Percentiles rank a stretch among this genome's conserved stretches.
Conservation (phyloP, 768 basidiomycete genomes). For the Harrya chromipes region DNA sequence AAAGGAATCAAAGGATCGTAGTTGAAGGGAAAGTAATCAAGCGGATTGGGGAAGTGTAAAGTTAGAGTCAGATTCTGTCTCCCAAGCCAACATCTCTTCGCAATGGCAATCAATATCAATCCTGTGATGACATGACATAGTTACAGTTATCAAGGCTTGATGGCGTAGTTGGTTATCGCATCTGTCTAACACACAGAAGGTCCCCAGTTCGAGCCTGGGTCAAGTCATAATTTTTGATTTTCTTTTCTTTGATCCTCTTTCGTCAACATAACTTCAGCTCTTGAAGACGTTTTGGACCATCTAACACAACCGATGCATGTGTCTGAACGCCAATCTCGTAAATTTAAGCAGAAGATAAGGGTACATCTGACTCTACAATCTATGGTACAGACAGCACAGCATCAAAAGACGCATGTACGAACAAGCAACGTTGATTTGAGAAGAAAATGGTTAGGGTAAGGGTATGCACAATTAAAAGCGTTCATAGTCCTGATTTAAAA, state of each 20-base stretch:
- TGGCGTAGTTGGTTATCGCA: constrained; percentile 85
- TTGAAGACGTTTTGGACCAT: no score
- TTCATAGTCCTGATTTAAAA: constrained; percentile 38
- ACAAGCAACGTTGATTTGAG: neutral
- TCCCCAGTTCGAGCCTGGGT: constrained; percentile 69
- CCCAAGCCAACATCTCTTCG: neutral
- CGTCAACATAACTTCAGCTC: no score
- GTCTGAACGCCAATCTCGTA: neutral
- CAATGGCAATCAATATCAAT: no score
- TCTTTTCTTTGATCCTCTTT: neutral
- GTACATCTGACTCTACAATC: constrained; percentile 26
- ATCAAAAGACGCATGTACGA: neutral
- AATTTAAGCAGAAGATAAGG: constrained; percentile 16
- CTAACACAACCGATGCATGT: no score
- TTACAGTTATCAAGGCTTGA: constrained; percentile 19
- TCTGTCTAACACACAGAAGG: constrained; percentile 83
- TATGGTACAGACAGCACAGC: constrained; percentile 16
- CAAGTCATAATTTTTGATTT: constrained; percentile 20
- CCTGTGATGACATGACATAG: no score
- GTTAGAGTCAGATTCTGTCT: neutral
- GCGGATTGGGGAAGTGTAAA: constrained; percentile 50
- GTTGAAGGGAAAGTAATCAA: constrained; percentile 49
- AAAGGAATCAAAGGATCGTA: constrained; percentile 72
- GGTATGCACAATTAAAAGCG: constrained; percentile 14
- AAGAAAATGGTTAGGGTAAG: neutral